Evolutionary conservation across 192 early-diverging fungal species (phyloP).

Genomic region (Globomyces pollinis-pini): DNA sequence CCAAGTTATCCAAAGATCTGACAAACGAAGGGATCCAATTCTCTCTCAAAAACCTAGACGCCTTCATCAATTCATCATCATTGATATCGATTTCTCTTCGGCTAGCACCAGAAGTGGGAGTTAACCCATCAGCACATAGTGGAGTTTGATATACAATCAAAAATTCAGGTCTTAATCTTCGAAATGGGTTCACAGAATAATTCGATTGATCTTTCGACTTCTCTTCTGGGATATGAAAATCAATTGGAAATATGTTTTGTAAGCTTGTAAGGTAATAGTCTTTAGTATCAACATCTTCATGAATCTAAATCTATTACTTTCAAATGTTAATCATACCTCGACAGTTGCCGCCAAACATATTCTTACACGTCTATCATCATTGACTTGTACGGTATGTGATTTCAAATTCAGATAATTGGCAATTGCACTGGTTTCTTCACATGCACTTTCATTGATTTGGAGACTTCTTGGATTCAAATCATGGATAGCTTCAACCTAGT

Average conservation of each 20-base stretch:
- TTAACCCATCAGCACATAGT: constrained; percentile 33
- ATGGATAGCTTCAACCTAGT: constrained; percentile 17
- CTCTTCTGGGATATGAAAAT: constrained; percentile 14
- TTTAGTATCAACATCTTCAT: constrained; percentile 18
- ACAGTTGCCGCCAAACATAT: constrained; percentile 27
- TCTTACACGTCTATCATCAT: constrained; percentile 34
- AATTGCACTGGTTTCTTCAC: constrained; percentile 19
- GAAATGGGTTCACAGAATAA: background rate
- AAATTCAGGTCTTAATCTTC: constrained; percentile 45
- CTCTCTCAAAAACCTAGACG: constrained; percentile 33
- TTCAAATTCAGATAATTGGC: constrained; percentile 33
- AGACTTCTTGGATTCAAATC: constrained; percentile 20
- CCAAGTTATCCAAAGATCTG: constrained; percentile 31
- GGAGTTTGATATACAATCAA: constrained; percentile 19
- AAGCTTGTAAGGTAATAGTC: constrained; percentile 37
- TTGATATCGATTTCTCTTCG: constrained; percentile 34
- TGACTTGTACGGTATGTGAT: constrained; percentile 40
- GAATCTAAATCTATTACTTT: constrained; percentile 21
- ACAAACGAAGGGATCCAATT: constrained; percentile 38
- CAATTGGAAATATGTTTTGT: constrained; percentile 37
- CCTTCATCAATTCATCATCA: constrained; percentile 33
- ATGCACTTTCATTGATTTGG: constrained; percentile 30
- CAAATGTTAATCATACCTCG: constrained; percentile 36
- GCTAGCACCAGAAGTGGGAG: constrained; percentile 23
- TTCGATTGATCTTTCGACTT: background rate